phyloP scores from a whole-genome alignment of 1,284 basidiomycete genomes.

The Marasmius sp. region DNA sequence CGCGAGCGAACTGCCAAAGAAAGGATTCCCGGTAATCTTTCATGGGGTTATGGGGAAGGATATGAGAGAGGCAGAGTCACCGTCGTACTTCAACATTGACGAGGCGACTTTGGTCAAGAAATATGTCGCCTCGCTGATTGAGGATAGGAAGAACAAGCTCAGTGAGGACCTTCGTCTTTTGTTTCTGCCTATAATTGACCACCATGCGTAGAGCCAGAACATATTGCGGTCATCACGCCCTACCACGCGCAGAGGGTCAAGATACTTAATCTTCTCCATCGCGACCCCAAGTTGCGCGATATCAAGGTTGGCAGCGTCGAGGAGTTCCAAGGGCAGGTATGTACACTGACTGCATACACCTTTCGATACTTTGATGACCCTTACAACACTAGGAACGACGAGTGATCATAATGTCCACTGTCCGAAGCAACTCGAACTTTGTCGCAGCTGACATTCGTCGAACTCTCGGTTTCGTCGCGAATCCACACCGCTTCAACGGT shows the following conservation, averaged over 20 bases:
- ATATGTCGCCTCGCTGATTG: slow-evolving; percentile 34
- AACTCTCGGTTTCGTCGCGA: slow-evolving; percentile 45
- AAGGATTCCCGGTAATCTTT: slow-evolving; percentile 47
- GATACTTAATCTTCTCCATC: slow-evolving; percentile 23
- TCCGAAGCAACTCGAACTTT: slow-evolving; percentile 39
- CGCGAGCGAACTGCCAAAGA: slow-evolving; percentile 4
- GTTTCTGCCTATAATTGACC: neutral
- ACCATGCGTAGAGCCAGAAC: slow-evolving; percentile 16
- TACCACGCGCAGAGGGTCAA: slow-evolving; percentile 43
- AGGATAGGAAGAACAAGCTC: slow-evolving; percentile 27
- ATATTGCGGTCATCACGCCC: slow-evolving; percentile 44
- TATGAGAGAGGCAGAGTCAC: slow-evolving; percentile 39
- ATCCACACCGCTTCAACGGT: slow-evolving; percentile 47
- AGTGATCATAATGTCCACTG: slow-evolving; percentile 46
- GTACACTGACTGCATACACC: neutral
- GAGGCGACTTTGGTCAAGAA: slow-evolving; percentile 41
- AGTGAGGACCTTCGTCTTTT: neutral
- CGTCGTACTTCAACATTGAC: slow-evolving; percentile 49
- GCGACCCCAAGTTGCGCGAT: slow-evolving; percentile 20
- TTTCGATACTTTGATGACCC: neutral
- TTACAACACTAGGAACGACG: slow-evolving; percentile 38
- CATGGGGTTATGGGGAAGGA: slow-evolving; percentile 45
- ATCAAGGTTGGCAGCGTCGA: slow-evolving; percentile 47
- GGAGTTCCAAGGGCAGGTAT: slow-evolving; percentile 40
- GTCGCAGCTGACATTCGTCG: slow-evolving; percentile 39